Evolutionary conservation across 352 stramenopile genomes (phyloP).

Genomic region (Globisporangium cystogenes): DNA sequence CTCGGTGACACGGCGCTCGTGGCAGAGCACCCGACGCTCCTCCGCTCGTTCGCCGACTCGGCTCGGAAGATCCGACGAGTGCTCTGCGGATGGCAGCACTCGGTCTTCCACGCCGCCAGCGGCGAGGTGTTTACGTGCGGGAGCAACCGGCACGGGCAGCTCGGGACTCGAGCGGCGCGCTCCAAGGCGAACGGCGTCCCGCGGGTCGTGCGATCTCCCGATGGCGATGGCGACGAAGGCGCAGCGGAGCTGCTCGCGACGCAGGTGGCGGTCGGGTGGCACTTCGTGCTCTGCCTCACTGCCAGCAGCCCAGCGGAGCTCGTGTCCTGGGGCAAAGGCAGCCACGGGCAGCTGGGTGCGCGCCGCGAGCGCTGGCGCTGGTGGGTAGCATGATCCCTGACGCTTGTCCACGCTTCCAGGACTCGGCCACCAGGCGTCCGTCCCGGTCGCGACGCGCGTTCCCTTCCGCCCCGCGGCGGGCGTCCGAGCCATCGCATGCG

Average conservation of each 20-base stretch:
- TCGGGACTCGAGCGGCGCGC: slow-evolving; percentile 25
- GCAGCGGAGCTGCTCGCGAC: slow-evolving; percentile 12
- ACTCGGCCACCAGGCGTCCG: neutral
- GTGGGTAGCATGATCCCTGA: neutral
- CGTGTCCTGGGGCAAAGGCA: slow-evolving; percentile 70
- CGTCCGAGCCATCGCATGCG: slow-evolving; percentile 50
- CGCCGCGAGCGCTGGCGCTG: too few relatives aligned
- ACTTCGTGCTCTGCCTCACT: slow-evolving; percentile 59
- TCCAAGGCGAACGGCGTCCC: slow-evolving; percentile 21
- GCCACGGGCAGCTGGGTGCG: slow-evolving; percentile 66
- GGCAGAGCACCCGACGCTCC: slow-evolving; percentile 18
- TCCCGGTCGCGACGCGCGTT: slow-evolving; percentile 1
- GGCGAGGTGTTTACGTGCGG: slow-evolving; percentile 50
- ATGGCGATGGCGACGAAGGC: neutral
- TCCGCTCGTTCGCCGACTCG: slow-evolving; percentile 14
- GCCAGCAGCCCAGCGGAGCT: slow-evolving; percentile 15
- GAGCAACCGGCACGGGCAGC: slow-evolving; percentile 74
- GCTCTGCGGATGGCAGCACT: slow-evolving; percentile 80
- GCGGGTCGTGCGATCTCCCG: slow-evolving; percentile 9
- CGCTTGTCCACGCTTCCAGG: neutral
- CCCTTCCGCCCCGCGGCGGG: slow-evolving; percentile 18
- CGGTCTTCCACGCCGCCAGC: slow-evolving; percentile 36
- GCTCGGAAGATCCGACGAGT: slow-evolving; percentile 14
- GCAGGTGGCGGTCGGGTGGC: slow-evolving; percentile 66
- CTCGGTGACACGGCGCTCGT: slow-evolving; percentile 27